A percentile compares a stretch with the other conserved stretches of the same genome.
These are phyloP conservation scores for Naematelia aurantialba DNA, from an alignment of 768 basidiomycete genomes.

Conservation along the genomic window DNA sequence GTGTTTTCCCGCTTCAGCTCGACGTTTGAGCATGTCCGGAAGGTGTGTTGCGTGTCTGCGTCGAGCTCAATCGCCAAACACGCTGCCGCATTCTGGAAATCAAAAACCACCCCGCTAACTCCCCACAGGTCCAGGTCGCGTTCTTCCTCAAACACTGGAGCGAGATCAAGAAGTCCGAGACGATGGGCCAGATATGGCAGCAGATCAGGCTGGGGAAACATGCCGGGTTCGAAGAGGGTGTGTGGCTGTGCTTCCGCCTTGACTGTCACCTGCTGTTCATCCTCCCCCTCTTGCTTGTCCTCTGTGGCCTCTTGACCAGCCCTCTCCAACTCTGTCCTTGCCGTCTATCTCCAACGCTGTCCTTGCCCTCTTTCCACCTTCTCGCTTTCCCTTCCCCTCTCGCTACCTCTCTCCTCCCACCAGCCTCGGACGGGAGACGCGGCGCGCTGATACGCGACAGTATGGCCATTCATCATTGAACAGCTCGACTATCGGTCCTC, in stretches of 20 bases:
- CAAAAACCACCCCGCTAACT: neutral
- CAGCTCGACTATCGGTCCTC: slow-evolving; percentile 43
- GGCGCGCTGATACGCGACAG: slow-evolving; percentile 17
- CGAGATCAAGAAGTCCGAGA: slow-evolving; percentile 74
- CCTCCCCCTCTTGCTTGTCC: no score
- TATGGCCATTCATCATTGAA: slow-evolving; percentile 42
- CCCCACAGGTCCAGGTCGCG: slow-evolving; percentile 60
- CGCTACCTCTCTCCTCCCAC: neutral
- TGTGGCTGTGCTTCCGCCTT: slow-evolving; percentile 7
- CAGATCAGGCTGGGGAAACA: slow-evolving; percentile 79
- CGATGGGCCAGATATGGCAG: slow-evolving; percentile 78
- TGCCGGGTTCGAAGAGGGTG: slow-evolving; percentile 74
- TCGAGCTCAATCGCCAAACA: neutral
- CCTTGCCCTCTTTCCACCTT: no score
- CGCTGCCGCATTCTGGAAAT: neutral
- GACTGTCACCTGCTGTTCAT: no score
- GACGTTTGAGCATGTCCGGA: slow-evolving; percentile 73
- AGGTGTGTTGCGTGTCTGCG: slow-evolving; percentile 53
- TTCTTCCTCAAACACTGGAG: slow-evolving; percentile 79
- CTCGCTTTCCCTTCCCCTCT: neutral
- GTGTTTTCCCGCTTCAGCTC: slow-evolving; percentile 81
- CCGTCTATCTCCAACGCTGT: no score
- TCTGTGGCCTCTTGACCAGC: neutral
- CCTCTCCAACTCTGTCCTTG: no score
- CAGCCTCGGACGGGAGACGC: neutral